Base-by-base conservation (phyloP, 495 filamentous ascomycete genomes). In the Astrocystis sublimbata region DNA sequence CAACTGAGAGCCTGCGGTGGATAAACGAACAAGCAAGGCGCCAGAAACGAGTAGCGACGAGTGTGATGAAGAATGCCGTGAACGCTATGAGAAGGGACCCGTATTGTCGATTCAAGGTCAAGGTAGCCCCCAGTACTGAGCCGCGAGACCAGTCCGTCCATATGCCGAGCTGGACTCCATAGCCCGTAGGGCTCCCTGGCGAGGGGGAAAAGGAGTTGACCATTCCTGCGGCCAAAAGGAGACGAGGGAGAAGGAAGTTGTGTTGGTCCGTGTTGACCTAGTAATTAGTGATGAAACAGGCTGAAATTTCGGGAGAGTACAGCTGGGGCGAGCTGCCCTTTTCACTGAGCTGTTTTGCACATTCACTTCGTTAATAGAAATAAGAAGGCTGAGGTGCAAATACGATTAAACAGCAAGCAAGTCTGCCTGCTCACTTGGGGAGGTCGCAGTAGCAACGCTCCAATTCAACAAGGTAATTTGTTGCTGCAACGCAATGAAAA, bases 21-120 rank as follows among this genome's bases (percentile, higher is more conserved):
- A 65, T 19, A 8, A 49, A 13, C 13, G 67, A 59, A 43, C 63
- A 67, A 17, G 54, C 15, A 30, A 70, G 61, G 9, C 61, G 33
- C 68, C 68, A 70, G 21, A 70, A 36, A 9, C 52, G 59, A 4
- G 59, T 50, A 2, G 56, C 56, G 36, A 67, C 53, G 21, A 65
- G 40, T 5, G 56, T 41, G 5, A 71, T 40, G 33, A 68, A 70
- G 38, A 70, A 61, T 6, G 68, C 68, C 15, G 58, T 40, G 31
- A 67, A 69, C 15, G 69, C 67, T 35, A 69, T 72, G 6, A 72
- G 57, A 17, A 67, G 56, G 45, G 59, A 68, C 33, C 56, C 70
- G 31, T 65, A 33, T 7, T 26, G n/a, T 49, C 60, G 53, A 17
- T 30, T 54, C 47, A 66, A 55, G 8, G 70, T 72, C 0, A 70